A percentile compares a stretch with the other conserved stretches of the same genome.
Evolutionary conservation across 1,284 basidiomycete genomes (phyloP).

Genomic region (Cutaneotrichosporon mucoides): DNA sequence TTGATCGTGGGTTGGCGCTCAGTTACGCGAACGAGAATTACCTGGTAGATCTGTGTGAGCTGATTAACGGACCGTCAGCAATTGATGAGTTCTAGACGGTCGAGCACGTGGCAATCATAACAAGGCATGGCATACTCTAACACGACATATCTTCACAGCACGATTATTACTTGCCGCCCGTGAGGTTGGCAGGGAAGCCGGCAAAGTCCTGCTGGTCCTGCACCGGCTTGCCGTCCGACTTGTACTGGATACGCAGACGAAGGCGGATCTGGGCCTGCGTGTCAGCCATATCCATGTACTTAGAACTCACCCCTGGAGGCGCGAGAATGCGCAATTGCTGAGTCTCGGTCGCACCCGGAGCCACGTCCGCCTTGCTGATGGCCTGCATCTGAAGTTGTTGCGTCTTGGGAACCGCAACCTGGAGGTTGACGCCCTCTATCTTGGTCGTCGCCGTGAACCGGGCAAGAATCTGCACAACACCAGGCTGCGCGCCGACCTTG

Average conservation of each 20-base stretch:
- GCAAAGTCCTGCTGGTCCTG: slow-evolving; percentile 95
- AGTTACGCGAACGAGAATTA: too few species aligned
- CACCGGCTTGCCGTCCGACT: slow-evolving; percentile 61
- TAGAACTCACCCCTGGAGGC: slow-evolving; percentile 67
- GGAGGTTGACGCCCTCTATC: slow-evolving; percentile 74
- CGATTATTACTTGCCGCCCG: slow-evolving; percentile 41
- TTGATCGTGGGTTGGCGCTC: too few species aligned
- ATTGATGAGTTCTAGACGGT: not conserved
- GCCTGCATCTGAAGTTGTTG: slow-evolving; percentile 98
- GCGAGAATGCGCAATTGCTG: slow-evolving; percentile 93
- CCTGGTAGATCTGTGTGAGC: too few species aligned
- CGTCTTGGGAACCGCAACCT: slow-evolving; percentile 98
- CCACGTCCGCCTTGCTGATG: slow-evolving; percentile 80
- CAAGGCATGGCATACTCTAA: slow-evolving; percentile 3
- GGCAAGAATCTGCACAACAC: slow-evolving; percentile 84
- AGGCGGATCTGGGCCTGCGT: slow-evolving; percentile 73
- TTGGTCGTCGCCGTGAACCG: slow-evolving; percentile 70
- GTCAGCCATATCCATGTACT: not conserved
- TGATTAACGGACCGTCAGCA: not conserved
- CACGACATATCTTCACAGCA: not conserved
- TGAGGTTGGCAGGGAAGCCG: slow-evolving; percentile 78
- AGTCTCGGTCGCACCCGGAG: slow-evolving; percentile 76
- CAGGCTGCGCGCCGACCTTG: slow-evolving; percentile 70
- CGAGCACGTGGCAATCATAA: not conserved
- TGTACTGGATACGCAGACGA: slow-evolving; percentile 77